These are phyloP conservation scores for Moricandia moricandioides DNA, from an alignment of 345 rosid genomes.

Conservation along the genomic window DNA sequence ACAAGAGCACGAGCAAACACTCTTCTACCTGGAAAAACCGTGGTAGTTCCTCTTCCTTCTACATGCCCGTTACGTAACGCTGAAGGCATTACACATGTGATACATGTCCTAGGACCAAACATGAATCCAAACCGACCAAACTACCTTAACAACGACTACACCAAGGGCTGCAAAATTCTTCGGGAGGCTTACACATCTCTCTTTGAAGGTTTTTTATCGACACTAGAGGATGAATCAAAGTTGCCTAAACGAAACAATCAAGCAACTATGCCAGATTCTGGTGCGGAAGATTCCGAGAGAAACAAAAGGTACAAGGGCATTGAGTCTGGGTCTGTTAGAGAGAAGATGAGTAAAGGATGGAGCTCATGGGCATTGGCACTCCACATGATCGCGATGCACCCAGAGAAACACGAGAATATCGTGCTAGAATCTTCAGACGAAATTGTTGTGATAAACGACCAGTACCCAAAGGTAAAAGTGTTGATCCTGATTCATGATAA, in stretches of 20 bases:
- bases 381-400: constrained; percentile 64
- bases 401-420: constrained; percentile 58
- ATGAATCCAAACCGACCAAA: constrained; percentile 90
- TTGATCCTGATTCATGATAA: not conserved
- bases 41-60: constrained; percentile 82
- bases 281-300: constrained; percentile 48
- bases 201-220: constrained; percentile 67
- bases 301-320: constrained; percentile 57
- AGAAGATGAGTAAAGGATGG: constrained; percentile 50
- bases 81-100: constrained; percentile 83
- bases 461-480: constrained; percentile 68
- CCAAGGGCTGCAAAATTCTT: constrained; percentile 72
- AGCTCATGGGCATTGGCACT: constrained; percentile 83
- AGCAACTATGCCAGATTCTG: constrained; percentile 26
- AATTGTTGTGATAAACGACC: constrained; percentile 71
- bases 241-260: constrained; percentile 31
- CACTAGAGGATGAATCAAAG: constrained; percentile 41
- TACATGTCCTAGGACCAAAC: constrained; percentile 98
- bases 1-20: constrained; percentile 60
- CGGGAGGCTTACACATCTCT: constrained; percentile 68
- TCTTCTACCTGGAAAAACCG: constrained; percentile 68
- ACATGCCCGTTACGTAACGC: constrained; percentile 59
- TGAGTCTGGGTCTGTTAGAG: constrained; percentile 31
- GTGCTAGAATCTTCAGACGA: constrained; percentile 60
- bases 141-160: constrained; percentile 63